Base-by-base conservation (phyloP, 495 filamentous ascomycete species). In the Bombardia bombarda region DNA sequence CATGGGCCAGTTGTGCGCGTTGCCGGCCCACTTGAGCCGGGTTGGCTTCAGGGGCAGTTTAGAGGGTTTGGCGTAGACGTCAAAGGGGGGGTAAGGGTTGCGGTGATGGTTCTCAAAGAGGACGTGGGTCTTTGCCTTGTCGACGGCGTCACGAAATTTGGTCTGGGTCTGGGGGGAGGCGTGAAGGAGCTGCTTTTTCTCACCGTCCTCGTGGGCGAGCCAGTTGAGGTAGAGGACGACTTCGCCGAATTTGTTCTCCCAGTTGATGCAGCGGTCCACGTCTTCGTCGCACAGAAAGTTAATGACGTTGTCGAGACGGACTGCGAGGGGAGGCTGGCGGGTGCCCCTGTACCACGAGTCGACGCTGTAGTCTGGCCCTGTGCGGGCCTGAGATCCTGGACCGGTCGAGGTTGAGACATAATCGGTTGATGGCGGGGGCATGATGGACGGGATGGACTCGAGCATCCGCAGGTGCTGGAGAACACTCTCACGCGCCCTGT, bases 241-340 rank as follows among this genome's bases (percentile, higher is more conserved):
- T 24, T 56, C 49, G 13, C 17, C 32, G 6, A 56, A 52, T 33
- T 49, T 50, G 9, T 8, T 1, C 37, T 47, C 33, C 58, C 58
- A 66, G 22, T 44, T 9, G 9, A 49, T 20, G 25, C 44, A 52
- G 13, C 60, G 60, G 45, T 60, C 53, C 36, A 56, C 39, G 25
- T 64, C 53, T 22, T 61, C 51, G 14, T 64, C 57, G 44, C 46
- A 39, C 12, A 66, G 53, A 30, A 64, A 63, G 37, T 53, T 58
- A 33, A 47, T 26, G 17, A 55, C 35, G 16, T 43, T 52, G 26
- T 52, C 14, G 17, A 66, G 51, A 7, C 50, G 51, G 9, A 43
- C 20, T 13, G 38, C 53, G 19, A 63, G 35, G 2, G 55, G 58
- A 4, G 52, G 57, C 20, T 55, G 55, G 8, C 22, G 43, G 2